These are phyloP conservation scores for Tulasnella sp. DNA, from an alignment of 768 basidiomycete genomes.

Conservation along the genomic window DNA sequence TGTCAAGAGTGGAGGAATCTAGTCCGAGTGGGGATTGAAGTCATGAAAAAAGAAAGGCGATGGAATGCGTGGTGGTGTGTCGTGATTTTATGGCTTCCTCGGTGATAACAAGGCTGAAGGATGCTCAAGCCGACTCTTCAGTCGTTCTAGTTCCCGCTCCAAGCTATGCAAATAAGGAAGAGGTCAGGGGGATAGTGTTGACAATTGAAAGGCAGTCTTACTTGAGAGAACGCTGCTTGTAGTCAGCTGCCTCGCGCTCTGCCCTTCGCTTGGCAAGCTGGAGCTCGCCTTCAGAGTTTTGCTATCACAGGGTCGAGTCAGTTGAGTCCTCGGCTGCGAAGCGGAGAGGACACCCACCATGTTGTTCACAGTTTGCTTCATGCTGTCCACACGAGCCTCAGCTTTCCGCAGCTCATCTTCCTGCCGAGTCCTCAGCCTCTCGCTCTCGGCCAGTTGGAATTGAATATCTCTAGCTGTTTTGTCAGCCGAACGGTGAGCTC, in stretches of 20 bases:
- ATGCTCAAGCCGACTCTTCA: constrained; percentile 52
- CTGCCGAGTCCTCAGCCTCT: constrained; percentile 47
- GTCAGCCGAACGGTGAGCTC: constrained; percentile 34
- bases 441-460: constrained; percentile 46
- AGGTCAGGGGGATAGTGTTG: constrained; percentile 3
- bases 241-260: constrained; percentile 64
- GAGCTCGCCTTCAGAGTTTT: constrained; percentile 53
- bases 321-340: neutral
- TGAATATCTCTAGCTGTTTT: constrained; percentile 42
- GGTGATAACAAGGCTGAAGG: constrained; percentile 29
- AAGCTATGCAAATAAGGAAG: constrained; percentile 30
- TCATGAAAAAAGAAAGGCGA: no score
- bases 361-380: constrained; percentile 50
- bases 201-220: constrained; percentile 27
- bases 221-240: constrained; percentile 59
- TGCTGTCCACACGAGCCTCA: constrained; percentile 43
- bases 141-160: constrained; percentile 57
- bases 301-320: constrained; percentile 32
- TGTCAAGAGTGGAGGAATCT: no score
- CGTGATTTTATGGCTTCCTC: no score
- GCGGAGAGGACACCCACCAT: constrained; percentile 34
- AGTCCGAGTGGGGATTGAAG: no score
- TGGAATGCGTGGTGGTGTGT: no score
- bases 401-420: constrained; percentile 55
- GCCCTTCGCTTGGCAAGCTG: constrained; percentile 62